Conservation (phyloP, 2,329 filamentous ascomycete genomes). For the Paracamarosporium sp. region DNA sequence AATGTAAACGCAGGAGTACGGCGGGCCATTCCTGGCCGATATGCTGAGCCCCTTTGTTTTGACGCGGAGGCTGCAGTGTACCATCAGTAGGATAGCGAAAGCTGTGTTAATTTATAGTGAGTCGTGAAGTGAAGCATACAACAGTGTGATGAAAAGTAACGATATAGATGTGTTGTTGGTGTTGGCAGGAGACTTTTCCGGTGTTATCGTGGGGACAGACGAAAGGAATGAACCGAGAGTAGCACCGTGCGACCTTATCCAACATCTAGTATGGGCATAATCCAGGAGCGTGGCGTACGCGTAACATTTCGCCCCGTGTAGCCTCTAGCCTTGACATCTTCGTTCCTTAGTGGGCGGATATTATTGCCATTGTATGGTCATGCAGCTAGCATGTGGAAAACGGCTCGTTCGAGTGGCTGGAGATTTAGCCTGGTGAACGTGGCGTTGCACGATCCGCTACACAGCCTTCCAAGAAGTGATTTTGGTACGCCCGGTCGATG, state of each 20-base stretch:
- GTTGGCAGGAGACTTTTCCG: background rate
- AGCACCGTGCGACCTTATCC: background rate
- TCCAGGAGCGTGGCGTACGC: background rate
- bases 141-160: background rate
- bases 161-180: background rate
- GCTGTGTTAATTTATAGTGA: background rate
- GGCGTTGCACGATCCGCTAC: background rate
- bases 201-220: background rate
- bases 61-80: background rate
- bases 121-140: background rate
- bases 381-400: background rate
- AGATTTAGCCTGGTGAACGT: background rate
- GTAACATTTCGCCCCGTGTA: background rate
- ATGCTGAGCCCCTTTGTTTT: background rate
- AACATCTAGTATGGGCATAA: background rate
- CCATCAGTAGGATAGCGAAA: background rate
- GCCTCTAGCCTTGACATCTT: background rate
- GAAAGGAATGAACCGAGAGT: background rate
- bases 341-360: background rate
- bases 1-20: background rate
- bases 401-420: background rate
- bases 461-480: background rate
- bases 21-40: background rate
- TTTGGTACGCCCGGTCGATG: background rate
- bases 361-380: background rate